A percentile compares a stretch with the other conserved stretches of the same genome.
These are phyloP conservation scores for Naganishia sp. DNA, from an alignment of 1,284 basidiomycete genomes.

Conservation along the genomic window DNA sequence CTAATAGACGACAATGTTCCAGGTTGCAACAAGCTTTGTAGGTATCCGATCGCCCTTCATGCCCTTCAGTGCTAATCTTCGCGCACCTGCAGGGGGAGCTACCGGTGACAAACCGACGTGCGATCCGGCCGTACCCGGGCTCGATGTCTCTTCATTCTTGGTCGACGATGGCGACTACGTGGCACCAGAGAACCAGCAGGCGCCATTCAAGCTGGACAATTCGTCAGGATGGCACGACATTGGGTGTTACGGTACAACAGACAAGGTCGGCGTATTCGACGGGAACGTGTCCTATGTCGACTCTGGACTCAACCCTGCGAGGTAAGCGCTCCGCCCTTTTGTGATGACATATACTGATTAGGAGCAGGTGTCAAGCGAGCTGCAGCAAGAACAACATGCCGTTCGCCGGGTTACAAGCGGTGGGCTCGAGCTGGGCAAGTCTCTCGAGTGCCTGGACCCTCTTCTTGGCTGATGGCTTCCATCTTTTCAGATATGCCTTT, in stretches of 20 bases:
- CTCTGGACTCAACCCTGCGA: constrained; percentile 12
- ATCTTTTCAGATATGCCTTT: constrained; percentile 13
- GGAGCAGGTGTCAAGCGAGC: constrained; percentile 13
- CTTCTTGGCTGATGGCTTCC: not conserved
- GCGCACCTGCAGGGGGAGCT: constrained; percentile 38
- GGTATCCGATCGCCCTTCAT: not conserved
- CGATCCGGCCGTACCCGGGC: constrained; percentile 28
- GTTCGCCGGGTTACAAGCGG: constrained; percentile 19
- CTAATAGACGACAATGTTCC: not conserved
- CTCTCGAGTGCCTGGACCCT: not conserved
- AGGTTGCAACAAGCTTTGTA: constrained; percentile 45
- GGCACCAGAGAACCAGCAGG: constrained; percentile 30
- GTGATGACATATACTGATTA: not conserved
- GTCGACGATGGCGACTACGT: constrained; percentile 39
- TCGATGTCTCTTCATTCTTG: constrained; percentile 37
- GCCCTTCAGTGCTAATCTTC: not conserved
- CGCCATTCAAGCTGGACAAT: constrained; percentile 28
- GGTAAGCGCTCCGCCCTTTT: not conserved
- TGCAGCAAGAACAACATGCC: constrained; percentile 26
- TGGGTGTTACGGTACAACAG: constrained; percentile 34
- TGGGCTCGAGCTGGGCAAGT: constrained; percentile 14
- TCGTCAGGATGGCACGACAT: constrained; percentile 40
- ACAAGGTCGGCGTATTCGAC: constrained; percentile 12
- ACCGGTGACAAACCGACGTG: constrained; percentile 34
- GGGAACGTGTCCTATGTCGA: constrained; percentile 17